Percentiles rank a stretch among this genome's conserved stretches.
phyloP scores from a whole-genome alignment of 768 basidiomycete species.

The Cystobasidium ongulense region DNA sequence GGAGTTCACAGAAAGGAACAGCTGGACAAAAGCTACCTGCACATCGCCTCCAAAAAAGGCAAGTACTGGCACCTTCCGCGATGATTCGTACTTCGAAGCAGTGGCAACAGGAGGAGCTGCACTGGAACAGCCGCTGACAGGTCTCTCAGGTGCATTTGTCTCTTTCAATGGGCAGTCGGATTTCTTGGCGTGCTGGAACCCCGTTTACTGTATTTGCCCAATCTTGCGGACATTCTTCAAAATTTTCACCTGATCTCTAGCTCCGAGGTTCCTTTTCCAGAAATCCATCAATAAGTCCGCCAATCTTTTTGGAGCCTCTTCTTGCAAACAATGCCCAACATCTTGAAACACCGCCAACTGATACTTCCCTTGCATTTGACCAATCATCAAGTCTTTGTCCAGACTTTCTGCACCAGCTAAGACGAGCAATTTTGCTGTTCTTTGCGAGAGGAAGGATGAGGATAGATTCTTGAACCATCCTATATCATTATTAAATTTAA shows the following conservation, averaged over 20 bases:
- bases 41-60: no score
- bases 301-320: constrained; percentile 51
- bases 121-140: no score
- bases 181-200: no score
- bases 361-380: constrained; percentile 93
- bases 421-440: constrained; percentile 75
- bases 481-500: no score
- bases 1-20: no score
- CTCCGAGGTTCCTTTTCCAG: neutral
- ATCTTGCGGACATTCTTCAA: constrained; percentile 55
- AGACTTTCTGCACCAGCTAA: constrained; percentile 87
- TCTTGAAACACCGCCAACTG: constrained; percentile 78
- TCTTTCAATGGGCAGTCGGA: no score
- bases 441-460: constrained; percentile 62
- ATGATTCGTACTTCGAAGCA: no score
- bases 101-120: no score
- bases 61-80: no score
- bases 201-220: constrained; percentile 46
- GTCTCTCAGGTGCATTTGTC: no score
- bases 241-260: constrained; percentile 54
- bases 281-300: constrained; percentile 39
- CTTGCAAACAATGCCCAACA: constrained; percentile 90
- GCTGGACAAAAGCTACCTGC: no score
- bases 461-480: constrained; percentile 89
- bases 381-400: constrained; percentile 89